Evolutionary conservation across 345 rosid genomes (phyloP).

Genomic region (Kernera saxatilis): DNA sequence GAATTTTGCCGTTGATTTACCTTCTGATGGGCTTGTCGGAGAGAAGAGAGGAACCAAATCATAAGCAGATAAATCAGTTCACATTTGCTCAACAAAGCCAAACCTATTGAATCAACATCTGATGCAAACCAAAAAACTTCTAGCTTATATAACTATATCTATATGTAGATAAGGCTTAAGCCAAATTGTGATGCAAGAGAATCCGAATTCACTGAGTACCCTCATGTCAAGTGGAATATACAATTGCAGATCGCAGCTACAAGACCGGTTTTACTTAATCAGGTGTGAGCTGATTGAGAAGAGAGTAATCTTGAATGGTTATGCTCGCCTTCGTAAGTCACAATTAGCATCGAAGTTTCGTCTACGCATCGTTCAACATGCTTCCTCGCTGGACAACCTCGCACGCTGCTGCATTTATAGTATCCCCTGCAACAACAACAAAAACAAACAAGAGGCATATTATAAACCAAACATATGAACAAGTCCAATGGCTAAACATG

Average conservation of each 20-base stretch:
- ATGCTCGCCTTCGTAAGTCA: slow-evolving; percentile 77
- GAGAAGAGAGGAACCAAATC: slow-evolving; percentile 3
- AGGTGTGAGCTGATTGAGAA: slow-evolving; percentile 47
- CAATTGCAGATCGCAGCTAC: neutral
- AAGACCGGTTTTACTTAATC: slow-evolving; percentile 11
- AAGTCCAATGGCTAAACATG: neutral
- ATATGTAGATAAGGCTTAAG: neutral
- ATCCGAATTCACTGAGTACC: neutral
- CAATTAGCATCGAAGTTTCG: slow-evolving; percentile 65
- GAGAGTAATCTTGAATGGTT: slow-evolving; percentile 52
- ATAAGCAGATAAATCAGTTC: neutral
- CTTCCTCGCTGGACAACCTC: slow-evolving; percentile 81
- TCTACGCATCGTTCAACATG: slow-evolving; percentile 72
- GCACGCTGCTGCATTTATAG: slow-evolving; percentile 64
- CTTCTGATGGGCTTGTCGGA: neutral
- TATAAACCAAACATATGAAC: neutral
- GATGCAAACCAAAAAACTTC: neutral
- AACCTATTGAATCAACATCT: neutral
- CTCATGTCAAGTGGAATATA: slow-evolving; percentile 10
- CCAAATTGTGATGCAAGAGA: neutral
- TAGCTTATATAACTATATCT: neutral
- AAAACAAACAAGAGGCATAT: neutral
- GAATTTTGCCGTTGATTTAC: neutral
- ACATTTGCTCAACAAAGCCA: slow-evolving; percentile 2
- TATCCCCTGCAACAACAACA: slow-evolving; percentile 49